Evolutionary conservation across 2,329 filamentous ascomycete genomes (phyloP), one percentile per base, ranked within the genome.

Genomic region (Mycosphaerella arachidis): DNA sequence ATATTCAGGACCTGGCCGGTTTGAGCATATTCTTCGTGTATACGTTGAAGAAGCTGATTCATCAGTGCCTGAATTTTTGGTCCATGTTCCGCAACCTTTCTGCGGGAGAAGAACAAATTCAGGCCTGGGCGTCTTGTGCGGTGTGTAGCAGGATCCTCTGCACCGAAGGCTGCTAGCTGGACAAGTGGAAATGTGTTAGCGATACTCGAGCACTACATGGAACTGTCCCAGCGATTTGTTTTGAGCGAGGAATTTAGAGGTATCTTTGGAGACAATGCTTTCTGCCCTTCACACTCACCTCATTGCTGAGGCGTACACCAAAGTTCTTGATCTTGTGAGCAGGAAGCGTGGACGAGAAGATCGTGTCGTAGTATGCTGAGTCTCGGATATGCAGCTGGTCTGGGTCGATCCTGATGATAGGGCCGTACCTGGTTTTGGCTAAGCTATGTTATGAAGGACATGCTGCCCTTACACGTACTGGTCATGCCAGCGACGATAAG

Each of bases 391-490:
- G 74, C 0, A 76, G 40, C 58, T 76, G 72, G 18, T 66, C 61
- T 1, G 74, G 73, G 37, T 65, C 72, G 59, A 76, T 71, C 9
- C 74, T 71, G 3, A 76, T 67, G 24, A 76, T 72, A 0, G 73
- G 73, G 12, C 73, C 51, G 18, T 37, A 20, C 35, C 51, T 53
- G 10, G 10, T 8, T n/a, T 6, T 37, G 51, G 27, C 9, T n/a
- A 24, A 48, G n/a, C 45, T 51, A n/a, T 46, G 20, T 10, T 24
- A 10, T 13, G 8, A 51, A 9, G 29, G 48, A n/a, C 9, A 29
- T 12, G 10, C 13, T 20, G 51, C 30, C 16, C 7, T 29, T 24
- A 5, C 2, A 27, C 53, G 13, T 58, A 58, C 12, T 46, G 18
- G 8, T 29, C 18, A 65, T 57, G 60, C 62, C 61, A 31, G 71